These are phyloP conservation scores for Atkinsonella texensis DNA, from an alignment of 2,329 filamentous ascomycete genomes.

Conservation along the genomic window DNA sequence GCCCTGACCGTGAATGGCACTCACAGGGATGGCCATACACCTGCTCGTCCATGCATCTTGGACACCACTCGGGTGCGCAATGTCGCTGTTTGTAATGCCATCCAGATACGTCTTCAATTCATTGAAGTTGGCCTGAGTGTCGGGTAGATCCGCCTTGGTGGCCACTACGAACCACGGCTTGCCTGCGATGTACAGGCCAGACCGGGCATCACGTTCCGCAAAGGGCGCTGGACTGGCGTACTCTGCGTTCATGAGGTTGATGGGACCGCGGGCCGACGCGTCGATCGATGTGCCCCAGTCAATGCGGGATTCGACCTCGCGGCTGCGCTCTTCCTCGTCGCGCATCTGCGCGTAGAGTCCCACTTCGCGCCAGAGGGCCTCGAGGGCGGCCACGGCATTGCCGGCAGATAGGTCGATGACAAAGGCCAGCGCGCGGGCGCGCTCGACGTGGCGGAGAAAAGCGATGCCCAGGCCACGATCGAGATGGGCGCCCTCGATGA, in stretches of 20 bases:
- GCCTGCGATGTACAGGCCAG: slow-evolving; percentile 62
- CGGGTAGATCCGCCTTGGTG: slow-evolving; percentile 77
- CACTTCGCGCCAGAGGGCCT: slow-evolving; percentile 82
- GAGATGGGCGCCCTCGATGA: slow-evolving; percentile 85
- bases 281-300: slow-evolving; percentile 47
- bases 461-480: slow-evolving; percentile 84
- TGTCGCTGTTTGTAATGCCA: slow-evolving; percentile 46
- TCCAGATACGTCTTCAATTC: slow-evolving; percentile 59
- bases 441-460: slow-evolving; percentile 89
- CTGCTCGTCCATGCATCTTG: slow-evolving; percentile 44
- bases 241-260: slow-evolving; percentile 14
- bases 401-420: slow-evolving; percentile 76
- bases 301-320: slow-evolving; percentile 44
- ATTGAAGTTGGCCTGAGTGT: slow-evolving; percentile 66
- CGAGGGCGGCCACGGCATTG: slow-evolving; percentile 66
- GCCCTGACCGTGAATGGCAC: slow-evolving; percentile 78
- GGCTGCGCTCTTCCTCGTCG: slow-evolving; percentile 58
- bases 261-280: slow-evolving; percentile 10
- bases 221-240: slow-evolving; percentile 7
- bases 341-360: slow-evolving; percentile 72
- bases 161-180: slow-evolving; percentile 97
- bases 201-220: slow-evolving; percentile 8
- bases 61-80: slow-evolving; percentile 61
- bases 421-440: slow-evolving; percentile 84
- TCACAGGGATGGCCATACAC: slow-evolving; percentile 69